These are phyloP conservation scores for Cystobasidium tubakii DNA, from an alignment of 768 basidiomycete genomes.

Conservation along the genomic window DNA sequence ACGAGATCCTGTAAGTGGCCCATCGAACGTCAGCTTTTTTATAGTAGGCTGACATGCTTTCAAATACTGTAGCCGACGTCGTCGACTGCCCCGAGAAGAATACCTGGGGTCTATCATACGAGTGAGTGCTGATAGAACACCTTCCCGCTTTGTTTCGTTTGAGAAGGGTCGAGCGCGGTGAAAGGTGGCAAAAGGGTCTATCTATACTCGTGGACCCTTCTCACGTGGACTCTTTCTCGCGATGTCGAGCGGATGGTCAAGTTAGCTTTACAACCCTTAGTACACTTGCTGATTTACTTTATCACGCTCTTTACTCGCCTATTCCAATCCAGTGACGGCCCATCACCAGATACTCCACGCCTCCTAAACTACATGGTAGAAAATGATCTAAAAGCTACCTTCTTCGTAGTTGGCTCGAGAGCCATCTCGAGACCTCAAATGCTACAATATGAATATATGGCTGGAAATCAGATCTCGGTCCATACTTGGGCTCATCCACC, in stretches of 20 bases:
- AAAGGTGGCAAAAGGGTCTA: too few relatives aligned
- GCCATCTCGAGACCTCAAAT: conserved; percentile 66
- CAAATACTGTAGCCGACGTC: too few relatives aligned
- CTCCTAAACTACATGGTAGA: conserved; percentile 66
- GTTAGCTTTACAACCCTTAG: too few relatives aligned
- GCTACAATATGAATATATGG: conserved; percentile 69
- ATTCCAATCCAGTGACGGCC: conserved; percentile 63
- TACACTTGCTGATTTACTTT: not conserved
- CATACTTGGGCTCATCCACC: conserved; percentile 73
- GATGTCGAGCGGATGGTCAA: not conserved
- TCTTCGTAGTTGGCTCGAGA: conserved; percentile 81
- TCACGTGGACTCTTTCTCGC: not conserved
- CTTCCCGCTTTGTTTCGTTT: not conserved
- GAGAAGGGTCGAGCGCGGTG: not conserved
- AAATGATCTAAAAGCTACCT: conserved; percentile 66
- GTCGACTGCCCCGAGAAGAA: conserved; percentile 64
- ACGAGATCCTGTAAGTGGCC: conserved; percentile 51
- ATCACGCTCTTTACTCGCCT: not conserved
- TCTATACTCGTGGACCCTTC: not conserved
- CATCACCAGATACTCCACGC: conserved; percentile 67
- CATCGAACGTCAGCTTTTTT: too few relatives aligned
- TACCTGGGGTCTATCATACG: conserved; percentile 57
- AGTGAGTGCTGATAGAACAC: conserved; percentile 30
- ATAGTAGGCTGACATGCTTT: too few relatives aligned
- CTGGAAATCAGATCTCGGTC: conserved; percentile 68